Conservation (phyloP, 2,329 filamentous ascomycete species). For the Colletotrichum eremochloae region DNA sequence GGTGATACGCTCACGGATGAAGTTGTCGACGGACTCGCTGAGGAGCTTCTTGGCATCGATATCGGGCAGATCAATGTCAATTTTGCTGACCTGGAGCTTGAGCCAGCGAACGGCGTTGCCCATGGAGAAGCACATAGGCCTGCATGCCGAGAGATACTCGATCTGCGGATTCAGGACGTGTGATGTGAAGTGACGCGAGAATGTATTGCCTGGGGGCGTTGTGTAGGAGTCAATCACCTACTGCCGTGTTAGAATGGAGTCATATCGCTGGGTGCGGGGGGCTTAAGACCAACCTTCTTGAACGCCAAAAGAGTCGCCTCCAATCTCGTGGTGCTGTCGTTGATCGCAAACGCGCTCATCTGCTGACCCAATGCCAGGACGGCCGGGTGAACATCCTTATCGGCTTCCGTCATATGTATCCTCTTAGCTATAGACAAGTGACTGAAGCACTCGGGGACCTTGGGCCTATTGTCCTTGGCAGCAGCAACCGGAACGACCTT, state of each 20-base stretch:
- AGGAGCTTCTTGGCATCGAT: constrained; percentile 79
- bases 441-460: constrained; percentile 80
- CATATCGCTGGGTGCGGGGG: not conserved
- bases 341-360: constrained; percentile 89
- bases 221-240: constrained; percentile 94
- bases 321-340: constrained; percentile 89
- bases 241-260: constrained; percentile 36
- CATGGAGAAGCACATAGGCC: constrained; percentile 97
- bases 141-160: constrained; percentile 91
- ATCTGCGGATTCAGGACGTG: constrained; percentile 96
- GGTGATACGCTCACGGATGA: constrained; percentile 90
- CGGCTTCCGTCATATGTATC: constrained; percentile 68
- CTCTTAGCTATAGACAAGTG: constrained; percentile 80
- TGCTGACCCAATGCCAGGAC: constrained; percentile 89
- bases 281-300: constrained; percentile 73
- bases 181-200: constrained; percentile 91
- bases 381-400: constrained; percentile 87
- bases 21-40: constrained; percentile 83
- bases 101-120: constrained; percentile 96
- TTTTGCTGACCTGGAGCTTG: constrained; percentile 90
- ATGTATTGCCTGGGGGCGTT: constrained; percentile 85
- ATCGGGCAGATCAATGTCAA: constrained; percentile 89
- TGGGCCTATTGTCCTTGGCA: constrained; percentile 68
- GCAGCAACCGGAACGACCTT: constrained; percentile 53
- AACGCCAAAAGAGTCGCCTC: constrained; percentile 91